Evolutionary conservation across 331 rosid genomes (phyloP), one percentile per base, ranked within the genome.

Genomic region (Malus hybrid): DNA sequence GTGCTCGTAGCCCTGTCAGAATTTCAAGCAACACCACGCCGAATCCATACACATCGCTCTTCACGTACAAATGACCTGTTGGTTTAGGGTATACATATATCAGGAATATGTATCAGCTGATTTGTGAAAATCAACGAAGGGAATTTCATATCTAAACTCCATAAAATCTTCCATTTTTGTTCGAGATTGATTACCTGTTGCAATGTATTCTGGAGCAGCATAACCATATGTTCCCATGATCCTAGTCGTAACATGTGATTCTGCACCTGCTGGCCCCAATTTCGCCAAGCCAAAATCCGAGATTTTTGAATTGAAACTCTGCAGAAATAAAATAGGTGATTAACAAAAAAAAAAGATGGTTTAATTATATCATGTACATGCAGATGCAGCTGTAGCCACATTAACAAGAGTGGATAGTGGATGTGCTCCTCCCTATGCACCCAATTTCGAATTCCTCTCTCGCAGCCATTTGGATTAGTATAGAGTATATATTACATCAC

Each of bases 281-380:
- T 90, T 94, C 0, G 97, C 97, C 87, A 92, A 84, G 9, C 97
- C 99, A 70, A 94, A 94, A 83, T 94, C 97, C 3, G 97, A 73
- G 24, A 92, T 90, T 75, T 90, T 94, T 3, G 99, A 96, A 68
- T 84, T 90, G 86, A 82, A 94, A 71, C 81, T 77, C 97, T 92
- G 83, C 71, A 71, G 29, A 22, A 77, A 39, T 52, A 52, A 52
- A 52, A 16, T 18, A 6, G 57, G 10, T 15, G 20, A 52, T 52
- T 52, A 52, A 52, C 57, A 29, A 8, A 39, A 39, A 28, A n/a
- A 61, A 16, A 19, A 33, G 10, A 36, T 4, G 15, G 6, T 66
- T 66, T n/a, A 2, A 19, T 10, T n/a, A 36, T 34, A 24, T 20
- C 29, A 32, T 7, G 5, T 0, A 14, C 67, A 71, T 76, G 29